phyloP scores from a whole-genome alignment of 2,329 filamentous ascomycete genomes.

The Neophaeococcomyces aloes region DNA sequence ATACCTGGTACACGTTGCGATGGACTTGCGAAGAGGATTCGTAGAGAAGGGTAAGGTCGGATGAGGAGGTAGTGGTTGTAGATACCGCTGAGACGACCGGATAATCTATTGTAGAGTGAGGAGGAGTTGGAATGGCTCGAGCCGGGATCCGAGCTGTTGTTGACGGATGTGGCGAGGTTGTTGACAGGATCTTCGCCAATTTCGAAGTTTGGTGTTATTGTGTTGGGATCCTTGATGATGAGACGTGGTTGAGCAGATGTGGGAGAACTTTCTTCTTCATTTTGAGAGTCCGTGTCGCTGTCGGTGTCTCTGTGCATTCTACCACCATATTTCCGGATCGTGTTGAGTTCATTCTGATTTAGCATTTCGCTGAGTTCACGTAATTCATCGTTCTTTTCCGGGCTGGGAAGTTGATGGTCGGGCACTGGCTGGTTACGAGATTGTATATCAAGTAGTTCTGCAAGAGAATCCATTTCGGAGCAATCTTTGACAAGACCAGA shows the following conservation, averaged over 20 bases:
- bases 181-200: background rate
- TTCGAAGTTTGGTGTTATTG: conserved; percentile 18
- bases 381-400: conserved; percentile 49
- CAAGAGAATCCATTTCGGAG: conserved; percentile 53
- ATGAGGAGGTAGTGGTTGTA: conserved; percentile 38
- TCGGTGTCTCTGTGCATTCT: conserved; percentile 49
- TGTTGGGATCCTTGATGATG: conserved; percentile 38
- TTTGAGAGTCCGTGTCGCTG: conserved; percentile 27
- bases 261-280: conserved; percentile 4
- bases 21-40: conserved; percentile 59
- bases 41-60: conserved; percentile 53
- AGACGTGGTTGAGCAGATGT: conserved; percentile 34
- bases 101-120: conserved; percentile 15
- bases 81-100: conserved; percentile 40
- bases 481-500: conserved; percentile 58
- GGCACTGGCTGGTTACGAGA: conserved; percentile 24
- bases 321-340: conserved; percentile 53
- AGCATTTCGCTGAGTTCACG: conserved; percentile 59
- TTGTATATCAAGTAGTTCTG: conserved; percentile 34
- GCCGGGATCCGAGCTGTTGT: background rate
- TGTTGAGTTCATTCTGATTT: conserved; percentile 55
- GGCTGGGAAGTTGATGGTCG: conserved; percentile 17
- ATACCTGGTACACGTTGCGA: conserved; percentile 58
- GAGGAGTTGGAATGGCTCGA: background rate
- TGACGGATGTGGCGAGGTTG: background rate